Evolutionary conservation across 2,329 filamentous ascomycete species (phyloP).

Genomic region (Fusarium sp.): DNA sequence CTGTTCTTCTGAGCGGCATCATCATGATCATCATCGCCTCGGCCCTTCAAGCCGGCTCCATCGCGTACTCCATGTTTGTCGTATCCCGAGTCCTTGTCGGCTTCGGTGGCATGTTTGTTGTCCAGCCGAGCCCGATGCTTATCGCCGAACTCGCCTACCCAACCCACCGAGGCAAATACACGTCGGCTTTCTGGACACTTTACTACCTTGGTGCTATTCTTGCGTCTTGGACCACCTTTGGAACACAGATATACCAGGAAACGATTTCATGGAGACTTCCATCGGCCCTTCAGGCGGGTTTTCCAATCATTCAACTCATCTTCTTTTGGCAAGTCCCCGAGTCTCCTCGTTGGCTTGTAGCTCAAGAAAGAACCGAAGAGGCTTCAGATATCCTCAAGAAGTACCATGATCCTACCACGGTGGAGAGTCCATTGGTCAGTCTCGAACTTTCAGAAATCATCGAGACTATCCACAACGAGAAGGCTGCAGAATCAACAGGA

Average conservation of each 20-base stretch:
- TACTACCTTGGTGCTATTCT: conserved; percentile 56
- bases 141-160: conserved; percentile 54
- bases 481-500: conserved; percentile 51
- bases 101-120: conserved; percentile 49
- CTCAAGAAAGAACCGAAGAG: conserved; percentile 63
- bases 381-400: conserved; percentile 61
- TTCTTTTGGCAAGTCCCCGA: conserved; percentile 60
- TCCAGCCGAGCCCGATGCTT: conserved; percentile 50
- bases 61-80: conserved; percentile 55
- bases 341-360: conserved; percentile 63
- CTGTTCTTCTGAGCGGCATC: conserved; percentile 52
- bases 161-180: conserved; percentile 51
- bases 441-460: conserved; percentile 58
- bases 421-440: conserved; percentile 54
- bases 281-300: conserved; percentile 47
- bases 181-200: conserved; percentile 54
- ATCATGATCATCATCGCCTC: conserved; percentile 54
- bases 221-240: conserved; percentile 57
- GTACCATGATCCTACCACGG: conserved; percentile 58
- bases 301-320: conserved; percentile 56
- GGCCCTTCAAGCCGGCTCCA: conserved; percentile 54
- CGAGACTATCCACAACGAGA: conserved; percentile 52
- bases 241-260: conserved; percentile 44
- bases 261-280: conserved; percentile 39
- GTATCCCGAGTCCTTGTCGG: conserved; percentile 52